Evolutionary conservation across 768 basidiomycete species (phyloP).

Genomic region (Serendipita vermifera): DNA sequence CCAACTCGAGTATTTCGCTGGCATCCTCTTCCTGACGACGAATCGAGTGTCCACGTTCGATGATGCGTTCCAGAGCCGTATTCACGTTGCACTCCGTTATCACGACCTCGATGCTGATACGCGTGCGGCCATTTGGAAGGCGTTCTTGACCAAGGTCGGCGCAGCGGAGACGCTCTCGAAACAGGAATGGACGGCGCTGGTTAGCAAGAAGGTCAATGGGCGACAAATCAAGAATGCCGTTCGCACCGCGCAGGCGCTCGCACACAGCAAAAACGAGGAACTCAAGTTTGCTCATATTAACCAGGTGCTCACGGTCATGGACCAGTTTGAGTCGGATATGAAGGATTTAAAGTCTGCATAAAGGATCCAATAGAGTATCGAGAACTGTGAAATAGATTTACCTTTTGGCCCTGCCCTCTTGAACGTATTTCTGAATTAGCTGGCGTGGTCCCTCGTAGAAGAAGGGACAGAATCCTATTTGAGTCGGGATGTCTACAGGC

Average conservation of each 20-base stretch:
- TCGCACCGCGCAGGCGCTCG: slow-evolving; percentile 49
- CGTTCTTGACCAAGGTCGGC: slow-evolving; percentile 41
- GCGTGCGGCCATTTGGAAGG: slow-evolving; percentile 48
- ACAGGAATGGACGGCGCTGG: slow-evolving; percentile 35
- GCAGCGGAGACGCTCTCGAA: slow-evolving; percentile 26
- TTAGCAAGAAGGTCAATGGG: slow-evolving; percentile 44
- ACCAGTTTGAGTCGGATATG: slow-evolving; percentile 32
- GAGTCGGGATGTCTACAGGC: background rate
- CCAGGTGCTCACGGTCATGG: slow-evolving; percentile 46
- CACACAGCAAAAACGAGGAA: slow-evolving; percentile 34
- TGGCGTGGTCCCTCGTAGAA: no score
- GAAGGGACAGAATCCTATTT: no score
- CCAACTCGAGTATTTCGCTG: slow-evolving; percentile 25
- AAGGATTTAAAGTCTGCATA: background rate
- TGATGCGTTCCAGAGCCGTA: slow-evolving; percentile 25
- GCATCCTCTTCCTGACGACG: slow-evolving; percentile 31
- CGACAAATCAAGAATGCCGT: slow-evolving; percentile 60
- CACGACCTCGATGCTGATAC: slow-evolving; percentile 40
- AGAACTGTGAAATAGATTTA: no score
- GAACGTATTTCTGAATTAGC: no score
- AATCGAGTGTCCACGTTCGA: slow-evolving; percentile 30
- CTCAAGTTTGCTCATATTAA: slow-evolving; percentile 39
- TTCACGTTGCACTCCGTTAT: slow-evolving; percentile 39
- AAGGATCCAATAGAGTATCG: no score
- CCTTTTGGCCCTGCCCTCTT: no score